Base-by-base conservation (phyloP, 2,329 filamentous ascomycete species). In the Sarocladium strictum region DNA sequence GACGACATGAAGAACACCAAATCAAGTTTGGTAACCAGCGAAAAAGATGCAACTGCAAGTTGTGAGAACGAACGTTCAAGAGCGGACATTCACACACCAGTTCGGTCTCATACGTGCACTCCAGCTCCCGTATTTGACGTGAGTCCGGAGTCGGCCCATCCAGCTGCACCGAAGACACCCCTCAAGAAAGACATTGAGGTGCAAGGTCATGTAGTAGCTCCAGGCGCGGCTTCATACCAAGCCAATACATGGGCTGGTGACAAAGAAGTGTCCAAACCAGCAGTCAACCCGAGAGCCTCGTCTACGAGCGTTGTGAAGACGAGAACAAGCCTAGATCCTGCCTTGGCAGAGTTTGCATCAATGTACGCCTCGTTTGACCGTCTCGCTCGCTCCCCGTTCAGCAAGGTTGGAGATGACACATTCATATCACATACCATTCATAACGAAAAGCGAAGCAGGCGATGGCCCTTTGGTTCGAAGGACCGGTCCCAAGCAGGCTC, bases 301-400 rank as follows among this genome's bases (percentile, higher is more conserved):
- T 55, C 57, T 17, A 45, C 49, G 14, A 58, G 57, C 29, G 23
- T 58, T 11, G 38, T 54, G 7, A 60, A 55, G 24, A 26, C 58
- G 33, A 50, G 41, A 23, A 59, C 53, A 40, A 56, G 58, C 1
- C 35, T 66, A 5, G 63, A 64, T 24, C 63, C 63, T 23, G 56
- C 58, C 1, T 49, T 65, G 19, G 59, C 62, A 5, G 65, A 69
- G 17, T 60, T 64, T 53, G 61, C 63, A n/a, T 64, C 65, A 19
- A 47, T 65, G 9, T 58, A 65, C n/a, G 61, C 62, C 10, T 64
- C 62, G 1, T 62, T 67, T 43, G 62, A 67, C 23, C 61, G 57
- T 2, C 56, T 65, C n/a, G 59, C 61, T 29, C 63, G 57, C 10
- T 58, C 62, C 1, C 58, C 62, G 12, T 59, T 60, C 43, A 56